Conservation (phyloP, 2,329 filamentous ascomycete species). For the Colletotrichum cuscutae region DNA sequence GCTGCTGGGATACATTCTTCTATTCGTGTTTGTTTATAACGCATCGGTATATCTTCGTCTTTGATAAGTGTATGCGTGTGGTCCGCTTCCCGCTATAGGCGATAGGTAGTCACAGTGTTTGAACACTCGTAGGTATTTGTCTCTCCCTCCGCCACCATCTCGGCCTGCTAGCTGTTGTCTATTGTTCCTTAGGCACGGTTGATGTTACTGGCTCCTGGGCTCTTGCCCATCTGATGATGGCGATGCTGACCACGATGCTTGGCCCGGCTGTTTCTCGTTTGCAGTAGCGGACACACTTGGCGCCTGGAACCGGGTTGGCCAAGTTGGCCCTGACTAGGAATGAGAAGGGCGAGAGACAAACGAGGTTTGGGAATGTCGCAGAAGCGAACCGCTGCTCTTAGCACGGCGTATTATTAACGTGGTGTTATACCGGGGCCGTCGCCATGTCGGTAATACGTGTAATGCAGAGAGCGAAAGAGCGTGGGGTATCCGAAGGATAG, state of each 20-base stretch:
- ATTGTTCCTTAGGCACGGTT: not conserved
- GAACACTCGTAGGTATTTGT: not conserved
- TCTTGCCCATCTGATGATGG: conserved; percentile 5
- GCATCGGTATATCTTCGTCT: not conserved
- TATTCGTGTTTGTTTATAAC: not conserved
- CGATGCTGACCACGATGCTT: not conserved
- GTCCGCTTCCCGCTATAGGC: not conserved
- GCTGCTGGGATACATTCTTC: not conserved
- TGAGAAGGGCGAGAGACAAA: conserved; percentile 2
- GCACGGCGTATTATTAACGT: not conserved
- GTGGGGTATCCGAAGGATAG: conserved; percentile 8
- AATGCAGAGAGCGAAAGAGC: not conserved
- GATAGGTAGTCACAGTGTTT: not conserved
- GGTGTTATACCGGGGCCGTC: not conserved
- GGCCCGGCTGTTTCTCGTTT: conserved; percentile 1
- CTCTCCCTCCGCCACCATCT: not conserved
- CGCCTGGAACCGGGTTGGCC: not conserved
- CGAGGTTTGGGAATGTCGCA: conserved; percentile 12
- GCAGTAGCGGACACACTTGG: conserved; percentile 16
- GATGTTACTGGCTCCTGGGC: not conserved
- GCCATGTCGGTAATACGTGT: not conserved
- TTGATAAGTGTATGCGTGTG: not conserved
- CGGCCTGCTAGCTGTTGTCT: not conserved
- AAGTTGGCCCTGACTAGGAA: too few relatives aligned
- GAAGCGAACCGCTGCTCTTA: conserved; percentile 7